Conservation (phyloP, 2,329 filamentous ascomycete species). For the Basipetospora chlamydospora region DNA sequence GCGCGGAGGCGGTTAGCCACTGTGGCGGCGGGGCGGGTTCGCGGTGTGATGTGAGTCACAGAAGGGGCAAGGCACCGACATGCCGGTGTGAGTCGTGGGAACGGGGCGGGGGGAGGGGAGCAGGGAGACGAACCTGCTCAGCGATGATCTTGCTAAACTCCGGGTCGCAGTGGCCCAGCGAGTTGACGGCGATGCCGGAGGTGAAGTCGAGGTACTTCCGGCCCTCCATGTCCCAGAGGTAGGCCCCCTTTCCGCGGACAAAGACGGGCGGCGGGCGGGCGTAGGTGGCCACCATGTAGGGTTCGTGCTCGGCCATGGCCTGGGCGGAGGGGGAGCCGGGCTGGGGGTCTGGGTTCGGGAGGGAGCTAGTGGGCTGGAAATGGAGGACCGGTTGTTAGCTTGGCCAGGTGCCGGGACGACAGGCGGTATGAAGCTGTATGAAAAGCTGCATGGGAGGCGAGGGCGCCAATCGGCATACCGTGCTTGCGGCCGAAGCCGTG, state of each 20-base stretch:
- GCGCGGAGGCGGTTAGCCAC: conserved; percentile 1
- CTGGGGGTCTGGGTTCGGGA: conserved; percentile 57
- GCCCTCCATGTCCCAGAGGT: conserved; percentile 82
- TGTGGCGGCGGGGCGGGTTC: background rate
- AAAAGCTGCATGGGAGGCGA: background rate
- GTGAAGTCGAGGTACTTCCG: conserved; percentile 88
- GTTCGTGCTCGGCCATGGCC: conserved; percentile 59
- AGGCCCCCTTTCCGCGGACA: conserved; percentile 71
- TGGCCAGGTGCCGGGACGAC: background rate
- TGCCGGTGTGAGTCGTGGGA: too few species aligned
- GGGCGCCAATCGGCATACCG: background rate
- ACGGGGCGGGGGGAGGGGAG: background rate
- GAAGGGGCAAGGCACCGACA: background rate
- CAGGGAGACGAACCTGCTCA: conserved; percentile 47
- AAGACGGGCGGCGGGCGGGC: conserved; percentile 82
- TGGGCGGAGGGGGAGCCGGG: conserved; percentile 59
- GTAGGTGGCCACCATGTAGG: conserved; percentile 94
- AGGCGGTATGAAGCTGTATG: background rate
- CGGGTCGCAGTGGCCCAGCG: conserved; percentile 77
- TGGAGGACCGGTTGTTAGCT: background rate
- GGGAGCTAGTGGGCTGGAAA: background rate
- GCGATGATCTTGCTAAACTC: conserved; percentile 61
- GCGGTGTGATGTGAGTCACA: background rate
- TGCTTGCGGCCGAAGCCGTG: conserved; percentile 17
- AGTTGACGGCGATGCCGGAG: conserved; percentile 88